Evolutionary conservation across 805 yeast species (phyloP).

Genomic region (Saccharomyces paradoxus): DNA sequence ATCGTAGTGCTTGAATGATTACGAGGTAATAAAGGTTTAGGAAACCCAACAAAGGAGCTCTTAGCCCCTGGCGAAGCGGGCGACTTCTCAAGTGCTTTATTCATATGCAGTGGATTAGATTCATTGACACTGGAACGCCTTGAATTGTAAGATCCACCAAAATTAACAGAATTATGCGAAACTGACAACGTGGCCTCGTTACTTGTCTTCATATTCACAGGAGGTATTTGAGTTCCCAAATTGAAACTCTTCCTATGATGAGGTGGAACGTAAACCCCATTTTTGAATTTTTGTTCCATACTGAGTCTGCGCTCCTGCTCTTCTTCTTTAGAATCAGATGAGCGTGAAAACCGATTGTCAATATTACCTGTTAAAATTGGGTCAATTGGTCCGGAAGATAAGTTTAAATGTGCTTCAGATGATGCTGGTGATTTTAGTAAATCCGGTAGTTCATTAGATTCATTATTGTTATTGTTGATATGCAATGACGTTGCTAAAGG

Average conservation of each 20-base stretch:
- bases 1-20: slow-evolving; percentile 22
- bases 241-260: slow-evolving; percentile 39
- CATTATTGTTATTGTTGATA: background rate
- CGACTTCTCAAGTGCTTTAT: background rate
- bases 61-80: background rate
- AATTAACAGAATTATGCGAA: slow-evolving; percentile 15
- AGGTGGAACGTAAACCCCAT: slow-evolving; percentile 42
- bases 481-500: background rate
- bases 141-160: slow-evolving; percentile 9
- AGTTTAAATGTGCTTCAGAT: background rate
- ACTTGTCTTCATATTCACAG: slow-evolving; percentile 3
- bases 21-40: slow-evolving; percentile 10
- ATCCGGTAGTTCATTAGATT: slow-evolving; percentile 23
- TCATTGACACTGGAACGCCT: slow-evolving; percentile 4
- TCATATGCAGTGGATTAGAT: background rate
- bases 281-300: slow-evolving; percentile 13
- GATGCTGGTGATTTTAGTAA: slow-evolving; percentile 24
- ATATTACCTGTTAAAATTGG: background rate
- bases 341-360: background rate
- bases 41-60: background rate
- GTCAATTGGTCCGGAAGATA: background rate
- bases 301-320: slow-evolving; percentile 1
- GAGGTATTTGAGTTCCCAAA: background rate
- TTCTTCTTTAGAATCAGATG: background rate
- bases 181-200: slow-evolving; percentile 22